Evolutionary conservation across 2,329 filamentous ascomycete genomes (phyloP).

Genomic region (Arachnomyces sp.): DNA sequence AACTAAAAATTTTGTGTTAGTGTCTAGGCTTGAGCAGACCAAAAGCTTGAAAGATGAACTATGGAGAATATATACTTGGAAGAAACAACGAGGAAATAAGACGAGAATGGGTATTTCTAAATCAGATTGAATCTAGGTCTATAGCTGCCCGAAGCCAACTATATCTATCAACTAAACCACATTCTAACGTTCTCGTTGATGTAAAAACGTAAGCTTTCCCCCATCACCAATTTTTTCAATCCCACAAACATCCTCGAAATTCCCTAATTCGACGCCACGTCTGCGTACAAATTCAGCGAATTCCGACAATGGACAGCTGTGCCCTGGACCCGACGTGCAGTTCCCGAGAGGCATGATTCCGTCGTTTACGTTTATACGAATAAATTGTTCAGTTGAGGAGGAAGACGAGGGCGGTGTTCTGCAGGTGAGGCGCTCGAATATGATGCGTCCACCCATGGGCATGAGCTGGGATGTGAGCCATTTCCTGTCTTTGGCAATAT

Average conservation of each 20-base stretch:
- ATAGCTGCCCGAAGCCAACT: too few species aligned
- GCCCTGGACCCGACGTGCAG: conserved; percentile 41
- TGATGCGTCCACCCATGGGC: conserved; percentile 51
- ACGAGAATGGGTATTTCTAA: too few species aligned
- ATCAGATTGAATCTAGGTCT: too few species aligned
- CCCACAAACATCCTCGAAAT: conserved; percentile 44
- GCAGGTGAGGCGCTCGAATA: conserved; percentile 48
- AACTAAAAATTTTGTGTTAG: too few species aligned
- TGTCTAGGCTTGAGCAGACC: too few species aligned
- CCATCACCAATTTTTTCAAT: conserved; percentile 31
- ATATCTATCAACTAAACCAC: too few species aligned
- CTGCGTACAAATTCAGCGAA: conserved; percentile 37
- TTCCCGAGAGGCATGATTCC: conserved; percentile 44
- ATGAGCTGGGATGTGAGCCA: conserved; percentile 51
- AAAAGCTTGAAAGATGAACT: too few species aligned
- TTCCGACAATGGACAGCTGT: conserved; percentile 39
- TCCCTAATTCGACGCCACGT: conserved; percentile 37
- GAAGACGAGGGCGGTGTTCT: conserved; percentile 11
- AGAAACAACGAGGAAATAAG: too few species aligned
- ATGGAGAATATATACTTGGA: too few species aligned
- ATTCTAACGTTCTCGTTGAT: conserved; percentile 25
- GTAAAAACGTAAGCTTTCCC: conserved; percentile 43
- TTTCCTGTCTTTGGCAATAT: conserved; percentile 36
- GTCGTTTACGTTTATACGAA: conserved; percentile 53
- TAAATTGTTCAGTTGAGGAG: conserved; percentile 26